Evolutionary conservation across 352 stramenopile genomes (phyloP).

Genomic region (Phytophthora rubi): DNA sequence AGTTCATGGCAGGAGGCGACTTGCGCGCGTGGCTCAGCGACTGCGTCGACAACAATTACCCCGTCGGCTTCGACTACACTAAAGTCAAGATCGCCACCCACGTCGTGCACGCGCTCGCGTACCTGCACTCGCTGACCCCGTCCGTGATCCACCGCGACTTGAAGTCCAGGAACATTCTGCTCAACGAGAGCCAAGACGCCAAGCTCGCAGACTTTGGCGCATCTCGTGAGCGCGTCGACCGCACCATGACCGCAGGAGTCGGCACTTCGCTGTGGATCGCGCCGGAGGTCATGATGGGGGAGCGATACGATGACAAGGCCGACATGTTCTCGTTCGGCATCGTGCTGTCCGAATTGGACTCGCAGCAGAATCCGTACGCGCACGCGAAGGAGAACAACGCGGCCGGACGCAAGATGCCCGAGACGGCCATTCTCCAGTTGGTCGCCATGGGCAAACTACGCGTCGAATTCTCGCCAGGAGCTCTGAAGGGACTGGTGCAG

Average conservation of each 20-base stretch:
- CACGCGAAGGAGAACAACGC: constrained; percentile 45
- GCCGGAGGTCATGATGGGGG: constrained; percentile 53
- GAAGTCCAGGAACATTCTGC: constrained; percentile 59
- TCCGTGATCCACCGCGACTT: constrained; percentile 56
- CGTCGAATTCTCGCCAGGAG: constrained; percentile 41
- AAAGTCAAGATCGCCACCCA: constrained; percentile 52
- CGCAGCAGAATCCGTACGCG: constrained; percentile 43
- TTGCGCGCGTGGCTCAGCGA: constrained; percentile 49
- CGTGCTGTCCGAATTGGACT: constrained; percentile 55
- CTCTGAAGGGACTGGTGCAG: constrained; percentile 38
- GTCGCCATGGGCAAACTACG: constrained; percentile 52
- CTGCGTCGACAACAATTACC: constrained; percentile 29
- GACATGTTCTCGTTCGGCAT: constrained; percentile 62
- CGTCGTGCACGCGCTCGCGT: constrained; percentile 47
- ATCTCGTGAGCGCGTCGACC: constrained; percentile 43
- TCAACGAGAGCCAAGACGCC: constrained; percentile 40
- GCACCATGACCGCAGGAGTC: constrained; percentile 52
- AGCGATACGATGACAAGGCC: constrained; percentile 52
- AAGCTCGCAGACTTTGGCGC: constrained; percentile 61
- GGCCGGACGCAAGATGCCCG: constrained; percentile 43
- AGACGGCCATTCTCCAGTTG: constrained; percentile 58
- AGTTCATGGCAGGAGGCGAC: constrained; percentile 71
- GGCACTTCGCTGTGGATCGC: constrained; percentile 53
- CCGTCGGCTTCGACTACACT: constrained; percentile 43
- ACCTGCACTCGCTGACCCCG: constrained; percentile 52